Evolutionary conservation across 352 stramenopile genomes (phyloP).

Genomic region (Phytophthora tubulina): DNA sequence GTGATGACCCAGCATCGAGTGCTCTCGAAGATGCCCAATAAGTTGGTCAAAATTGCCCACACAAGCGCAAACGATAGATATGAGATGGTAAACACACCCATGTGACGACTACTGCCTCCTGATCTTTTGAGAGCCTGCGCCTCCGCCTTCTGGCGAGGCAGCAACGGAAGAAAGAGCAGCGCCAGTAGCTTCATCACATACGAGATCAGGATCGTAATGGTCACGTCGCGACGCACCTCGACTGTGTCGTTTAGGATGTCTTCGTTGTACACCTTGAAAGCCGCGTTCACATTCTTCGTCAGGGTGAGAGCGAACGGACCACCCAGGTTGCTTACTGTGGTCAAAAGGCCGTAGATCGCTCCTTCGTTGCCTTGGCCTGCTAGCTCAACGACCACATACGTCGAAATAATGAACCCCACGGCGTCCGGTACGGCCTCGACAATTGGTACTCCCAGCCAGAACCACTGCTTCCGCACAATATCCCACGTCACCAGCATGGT

Average conservation of each 20-base stretch:
- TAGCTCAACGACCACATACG: constrained; percentile 65
- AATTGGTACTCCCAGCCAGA: constrained; percentile 62
- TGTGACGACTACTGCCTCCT: constrained; percentile 50
- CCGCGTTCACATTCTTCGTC: constrained; percentile 61
- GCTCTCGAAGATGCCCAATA: constrained; percentile 58
- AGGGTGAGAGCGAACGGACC: constrained; percentile 55
- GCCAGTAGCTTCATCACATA: constrained; percentile 58
- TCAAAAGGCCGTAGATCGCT: constrained; percentile 63
- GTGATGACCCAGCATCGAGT: constrained; percentile 65
- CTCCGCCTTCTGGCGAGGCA: constrained; percentile 59
- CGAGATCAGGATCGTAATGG: constrained; percentile 63
- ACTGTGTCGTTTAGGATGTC: constrained; percentile 57
- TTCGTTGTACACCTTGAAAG: constrained; percentile 58
- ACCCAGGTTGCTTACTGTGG: constrained; percentile 61
- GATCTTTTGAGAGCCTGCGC: constrained; percentile 53
- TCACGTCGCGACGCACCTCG: constrained; percentile 62
- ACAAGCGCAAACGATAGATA: constrained; percentile 54
- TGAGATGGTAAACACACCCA: constrained; percentile 50
- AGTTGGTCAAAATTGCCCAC: constrained; percentile 57
- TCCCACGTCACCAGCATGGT: constrained; percentile 70
- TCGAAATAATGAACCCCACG: constrained; percentile 66
- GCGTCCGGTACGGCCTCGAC: constrained; percentile 54
- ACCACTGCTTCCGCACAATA: constrained; percentile 61
- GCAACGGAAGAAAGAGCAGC: constrained; percentile 48
- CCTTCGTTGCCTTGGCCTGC: constrained; percentile 65